Base-by-base conservation (phyloP, 257 asterid species). In the Salvia hispanica region DNA sequence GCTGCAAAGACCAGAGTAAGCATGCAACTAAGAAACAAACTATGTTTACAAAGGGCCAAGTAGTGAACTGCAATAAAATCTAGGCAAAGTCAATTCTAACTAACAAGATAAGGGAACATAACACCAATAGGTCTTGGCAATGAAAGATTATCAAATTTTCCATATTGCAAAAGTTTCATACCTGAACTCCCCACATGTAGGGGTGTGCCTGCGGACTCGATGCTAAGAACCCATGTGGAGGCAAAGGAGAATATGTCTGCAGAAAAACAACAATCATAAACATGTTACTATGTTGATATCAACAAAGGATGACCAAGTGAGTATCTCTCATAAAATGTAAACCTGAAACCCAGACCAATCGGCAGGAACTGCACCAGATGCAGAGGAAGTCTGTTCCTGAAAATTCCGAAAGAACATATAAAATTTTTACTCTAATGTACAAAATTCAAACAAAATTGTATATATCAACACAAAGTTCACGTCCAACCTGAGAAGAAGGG, bases 111-210 rank as follows among this genome's bases (percentile, higher is more conserved):
- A 25, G 21, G 55, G 8, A 51, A 71, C 47, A 42, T 50, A 55
- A 64, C 7, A 62, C 7, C 1, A 50, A 25, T 34, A 18, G 18
- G 56, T 43, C 59, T 50, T 63, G 53, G 39, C 47, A 64, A 58
- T 59, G 28, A 34, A 25, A 15, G 45, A 66, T 7, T 25, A 64
- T 69, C 18, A 42, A 40, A 43, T n/a, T 62, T 31, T 60, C 15
- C 43, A 62, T 62, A 34, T 14, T 16, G 9, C 65, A 36, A 13
- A 48, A 55, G 58, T 48, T 48, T 36, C 57, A 58, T 46, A 90
- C 98, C 92, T 92, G 98, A 76, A 92, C 95, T 73, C 98, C 96
- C 98, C 98, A 92, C 98, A 92, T 89, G 66, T 92, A 89, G 45
- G 96, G 96, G 79, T 92, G 96, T 3, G 90, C 80, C 77, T 92